These are phyloP conservation scores for Chaetomium sp. DNA, from an alignment of 2,329 filamentous ascomycete species.

Conservation along the genomic window DNA sequence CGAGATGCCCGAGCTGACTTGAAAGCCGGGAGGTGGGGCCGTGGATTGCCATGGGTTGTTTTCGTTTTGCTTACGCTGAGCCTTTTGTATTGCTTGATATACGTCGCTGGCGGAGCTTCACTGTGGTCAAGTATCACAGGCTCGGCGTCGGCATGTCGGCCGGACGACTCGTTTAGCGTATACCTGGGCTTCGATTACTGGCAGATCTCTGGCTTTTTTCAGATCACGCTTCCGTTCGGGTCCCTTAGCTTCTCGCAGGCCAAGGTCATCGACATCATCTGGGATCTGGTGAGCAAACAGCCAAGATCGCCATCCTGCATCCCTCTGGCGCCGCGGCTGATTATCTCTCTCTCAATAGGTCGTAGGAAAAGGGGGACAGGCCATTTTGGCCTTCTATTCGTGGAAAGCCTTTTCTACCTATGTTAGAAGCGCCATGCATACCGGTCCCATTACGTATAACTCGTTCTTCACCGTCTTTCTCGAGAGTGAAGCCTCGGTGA, in stretches of 20 bases:
- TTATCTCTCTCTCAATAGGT: neutral
- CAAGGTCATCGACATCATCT: neutral
- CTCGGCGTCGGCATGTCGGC: neutral
- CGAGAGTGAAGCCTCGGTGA: neutral
- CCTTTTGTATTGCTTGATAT: neutral
- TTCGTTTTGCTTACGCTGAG: neutral
- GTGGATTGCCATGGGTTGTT: neutral
- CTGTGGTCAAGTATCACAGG: neutral
- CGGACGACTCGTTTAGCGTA: neutral
- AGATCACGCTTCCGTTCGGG: neutral
- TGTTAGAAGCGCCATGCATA: neutral
- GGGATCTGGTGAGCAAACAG: neutral
- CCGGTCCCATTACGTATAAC: neutral
- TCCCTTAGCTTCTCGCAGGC: neutral
- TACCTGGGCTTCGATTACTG: neutral
- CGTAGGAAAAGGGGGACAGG: neutral
- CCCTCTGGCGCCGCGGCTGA: neutral
- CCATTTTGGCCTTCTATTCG: neutral
- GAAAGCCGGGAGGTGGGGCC: neutral
- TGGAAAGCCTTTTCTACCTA: neutral
- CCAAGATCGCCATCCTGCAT: neutral
- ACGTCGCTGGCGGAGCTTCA: neutral
- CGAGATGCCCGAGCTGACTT: neutral
- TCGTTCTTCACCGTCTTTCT: neutral
- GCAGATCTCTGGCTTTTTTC: neutral